phyloP scores from a whole-genome alignment of 176 grass and related monocot genomes.

The Urochloa ruziziensis region DNA sequence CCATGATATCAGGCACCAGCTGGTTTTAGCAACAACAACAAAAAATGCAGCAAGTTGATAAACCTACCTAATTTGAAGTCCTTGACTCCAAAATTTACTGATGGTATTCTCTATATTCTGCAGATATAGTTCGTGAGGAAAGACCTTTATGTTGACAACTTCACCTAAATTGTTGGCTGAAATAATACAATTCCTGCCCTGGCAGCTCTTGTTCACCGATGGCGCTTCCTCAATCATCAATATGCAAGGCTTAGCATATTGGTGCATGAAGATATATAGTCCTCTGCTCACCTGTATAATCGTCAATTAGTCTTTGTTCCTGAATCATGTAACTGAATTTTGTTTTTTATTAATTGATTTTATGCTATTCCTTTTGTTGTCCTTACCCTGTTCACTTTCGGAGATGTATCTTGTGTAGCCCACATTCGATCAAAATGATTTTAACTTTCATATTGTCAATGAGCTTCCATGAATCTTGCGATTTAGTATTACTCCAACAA shows the following conservation, averaged over 20 bases:
- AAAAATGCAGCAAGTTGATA: not conserved
- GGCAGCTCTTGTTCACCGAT: not conserved
- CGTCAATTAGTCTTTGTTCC: slow-evolving; percentile 4
- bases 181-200: slow-evolving; percentile 22
- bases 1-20: not conserved
- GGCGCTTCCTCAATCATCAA: slow-evolving; percentile 10
- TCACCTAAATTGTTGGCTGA: not conserved
- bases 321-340: not conserved
- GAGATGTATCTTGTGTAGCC: not conserved
- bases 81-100: not conserved
- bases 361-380: not conserved
- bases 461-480: not conserved
- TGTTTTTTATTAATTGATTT: not conserved
- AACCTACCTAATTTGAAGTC: not conserved
- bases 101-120: not conserved
- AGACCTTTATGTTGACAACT: not conserved
- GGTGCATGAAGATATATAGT: slow-evolving; percentile 20
- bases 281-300: slow-evolving; percentile 25
- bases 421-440: not conserved
- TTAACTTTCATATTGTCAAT: not conserved
- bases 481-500: not conserved
- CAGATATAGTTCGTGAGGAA: slow-evolving; percentile 33
- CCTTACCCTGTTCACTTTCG: not conserved
- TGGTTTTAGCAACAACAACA: not conserved
- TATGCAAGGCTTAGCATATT: not conserved